phyloP scores from a whole-genome alignment of 345 rosid species.

The Cardamine chenopodiifolia region DNA sequence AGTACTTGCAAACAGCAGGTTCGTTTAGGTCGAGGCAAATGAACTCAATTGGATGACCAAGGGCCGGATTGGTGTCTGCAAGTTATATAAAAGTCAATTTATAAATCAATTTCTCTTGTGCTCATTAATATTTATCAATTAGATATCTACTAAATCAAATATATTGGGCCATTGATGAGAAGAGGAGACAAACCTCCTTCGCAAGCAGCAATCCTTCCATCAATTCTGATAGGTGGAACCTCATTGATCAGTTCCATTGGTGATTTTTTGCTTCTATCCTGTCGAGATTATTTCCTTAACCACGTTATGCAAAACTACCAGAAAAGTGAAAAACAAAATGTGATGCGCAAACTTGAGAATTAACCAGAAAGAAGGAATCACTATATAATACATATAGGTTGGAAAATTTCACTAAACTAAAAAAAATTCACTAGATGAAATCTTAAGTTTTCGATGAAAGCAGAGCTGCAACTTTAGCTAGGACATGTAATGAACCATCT shows the following conservation, averaged over 20 bases:
- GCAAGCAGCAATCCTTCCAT: slow-evolving; percentile 94
- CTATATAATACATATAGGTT: neutral
- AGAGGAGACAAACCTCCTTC: slow-evolving; percentile 77
- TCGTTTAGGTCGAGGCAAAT: slow-evolving; percentile 87
- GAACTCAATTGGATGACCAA: slow-evolving; percentile 97
- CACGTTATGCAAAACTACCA: neutral
- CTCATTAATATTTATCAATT: neutral
- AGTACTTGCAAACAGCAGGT: slow-evolving; percentile 96
- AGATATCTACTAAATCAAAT: neutral
- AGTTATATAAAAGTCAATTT: slow-evolving; percentile 6
- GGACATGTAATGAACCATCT: neutral
- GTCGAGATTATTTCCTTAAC: slow-evolving; percentile 1
- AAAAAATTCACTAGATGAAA: neutral
- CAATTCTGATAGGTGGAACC: slow-evolving; percentile 94
- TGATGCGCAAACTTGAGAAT: neutral
- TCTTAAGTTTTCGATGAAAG: neutral
- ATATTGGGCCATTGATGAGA: neutral
- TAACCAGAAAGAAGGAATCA: neutral
- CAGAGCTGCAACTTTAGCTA: slow-evolving; percentile 3
- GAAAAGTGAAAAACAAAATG: neutral
- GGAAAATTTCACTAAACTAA: neutral
- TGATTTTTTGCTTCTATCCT: slow-evolving; percentile 91
- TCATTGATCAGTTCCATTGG: slow-evolving; percentile 98
- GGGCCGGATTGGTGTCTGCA: slow-evolving; percentile 77
- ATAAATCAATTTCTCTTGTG: neutral